Evolutionary conservation across 2,329 filamentous ascomycete genomes (phyloP), one percentile per base, ranked within the genome.

Genomic region (Hirsutella thompsonii): DNA sequence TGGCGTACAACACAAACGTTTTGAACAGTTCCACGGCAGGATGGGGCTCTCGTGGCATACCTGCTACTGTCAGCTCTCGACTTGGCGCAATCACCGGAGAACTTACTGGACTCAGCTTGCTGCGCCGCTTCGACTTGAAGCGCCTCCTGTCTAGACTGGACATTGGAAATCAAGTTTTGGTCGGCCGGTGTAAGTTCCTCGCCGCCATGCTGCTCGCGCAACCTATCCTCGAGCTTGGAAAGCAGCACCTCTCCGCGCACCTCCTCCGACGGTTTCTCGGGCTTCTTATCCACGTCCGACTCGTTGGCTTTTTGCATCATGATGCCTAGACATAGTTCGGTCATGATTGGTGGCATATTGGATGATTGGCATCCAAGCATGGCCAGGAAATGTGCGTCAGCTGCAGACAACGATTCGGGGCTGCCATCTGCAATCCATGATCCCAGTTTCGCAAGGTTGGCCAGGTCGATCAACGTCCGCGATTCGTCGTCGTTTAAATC

Each of bases 181-280:
- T 64, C 61, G 20, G 60, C 53, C 47, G 60, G 46, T 44, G 52
- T 60, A 16, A 60, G 46, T 40, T 57, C 55, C 19, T 51, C 46
- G 14, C 52, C 53, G 3, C 53, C 54, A 38, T 58, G 57, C 28
- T 59, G 51, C 18, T 51, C 50, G 10, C 54, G 62, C 37, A 72
- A 49, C 36, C 61, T 60, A 10, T 66, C 64, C 20, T 81, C 68
- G 2, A 83, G 57, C 4, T 81, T 64, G 8, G 69, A 61, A 6
- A 70, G 65, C 29, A 85, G 67, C 3, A 75, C 66, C 40, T 76
- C 70, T 10, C 70, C 68, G 14, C 81, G 54, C 16, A 70, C 61
- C 14, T 76, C 70, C 13, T 75, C 73, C 13, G 66, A 61, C 14
- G 53, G 51, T 39, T 75, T 59, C 14, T 67, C 70, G 41, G 70